phyloP scores from a whole-genome alignment of 352 stramenopile genomes.

The Phytophthora nicotianae region DNA sequence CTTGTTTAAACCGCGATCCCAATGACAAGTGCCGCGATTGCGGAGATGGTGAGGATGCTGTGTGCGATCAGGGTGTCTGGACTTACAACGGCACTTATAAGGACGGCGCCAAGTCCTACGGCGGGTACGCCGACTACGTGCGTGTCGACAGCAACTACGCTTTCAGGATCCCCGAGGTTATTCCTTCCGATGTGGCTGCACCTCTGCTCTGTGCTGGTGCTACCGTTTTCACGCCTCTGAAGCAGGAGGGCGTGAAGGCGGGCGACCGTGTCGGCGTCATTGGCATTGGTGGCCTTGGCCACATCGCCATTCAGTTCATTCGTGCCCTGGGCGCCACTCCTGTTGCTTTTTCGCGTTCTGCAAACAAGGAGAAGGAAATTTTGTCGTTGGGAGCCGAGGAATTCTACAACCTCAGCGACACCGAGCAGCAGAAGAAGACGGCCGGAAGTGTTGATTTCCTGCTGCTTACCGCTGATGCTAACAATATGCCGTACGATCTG shows the following conservation, averaged over 20 bases:
- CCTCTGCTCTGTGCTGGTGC: conserved; percentile 16
- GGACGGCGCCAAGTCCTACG: conserved; percentile 36
- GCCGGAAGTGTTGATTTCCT: conserved; percentile 28
- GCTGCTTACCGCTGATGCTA: conserved; percentile 39
- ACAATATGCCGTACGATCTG: conserved; percentile 39
- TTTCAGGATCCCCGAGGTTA: conserved; percentile 20
- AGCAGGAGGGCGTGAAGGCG: conserved; percentile 24
- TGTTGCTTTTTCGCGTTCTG: conserved; percentile 36
- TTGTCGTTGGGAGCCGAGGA: conserved; percentile 12
- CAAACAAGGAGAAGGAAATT: conserved; percentile 21
- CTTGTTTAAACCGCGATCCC: conserved; percentile 58
- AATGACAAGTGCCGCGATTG: conserved; percentile 67
- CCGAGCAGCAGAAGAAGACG: conserved; percentile 32
- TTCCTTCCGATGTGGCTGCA: conserved; percentile 15
- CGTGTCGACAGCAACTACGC: conserved; percentile 36
- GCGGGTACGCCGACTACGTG: conserved; percentile 29
- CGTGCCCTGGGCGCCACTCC: conserved; percentile 63
- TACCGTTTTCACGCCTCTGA: conserved; percentile 23
- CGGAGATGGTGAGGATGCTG: conserved; percentile 50
- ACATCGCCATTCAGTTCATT: conserved; percentile 60
- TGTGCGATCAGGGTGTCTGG: conserved; percentile 48
- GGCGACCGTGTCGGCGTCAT: conserved; percentile 33
- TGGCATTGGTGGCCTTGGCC: conserved; percentile 44
- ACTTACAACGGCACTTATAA: conserved; percentile 47
- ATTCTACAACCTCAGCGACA: conserved; percentile 21